Evolutionary conservation across 73 alveolate genomes (phyloP), one percentile per base, ranked within the genome.

Genomic region (Paramecium caudatum): DNA sequence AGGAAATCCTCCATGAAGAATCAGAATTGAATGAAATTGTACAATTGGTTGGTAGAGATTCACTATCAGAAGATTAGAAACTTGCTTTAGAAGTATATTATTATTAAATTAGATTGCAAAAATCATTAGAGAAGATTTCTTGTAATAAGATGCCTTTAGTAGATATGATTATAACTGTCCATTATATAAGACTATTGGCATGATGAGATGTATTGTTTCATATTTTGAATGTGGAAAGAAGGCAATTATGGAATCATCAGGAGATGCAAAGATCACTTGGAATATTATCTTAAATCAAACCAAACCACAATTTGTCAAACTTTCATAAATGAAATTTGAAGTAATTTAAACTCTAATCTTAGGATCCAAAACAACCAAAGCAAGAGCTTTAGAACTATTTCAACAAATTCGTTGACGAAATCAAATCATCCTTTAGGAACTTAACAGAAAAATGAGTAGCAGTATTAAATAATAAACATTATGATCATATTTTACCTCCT

Each of bases 31-130:
- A 96, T 88, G 99, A 98, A 98, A 98, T 98, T 92, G 99, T 98
- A 91, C 99, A 98, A 91, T 94, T 98, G 95, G 99, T 98, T 92
- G 99, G 99, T 90, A 96, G 96, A 93, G 99, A 98, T 87, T 97
- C 99, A 25, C 95, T 98, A 45, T 95, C 99, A 80, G 99, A 98
- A 85, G 99, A 96, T 93, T 98, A 98, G 91, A 98, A 98, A 86
- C 91, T 96, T 39, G 95, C 96, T 39, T 94, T 98, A 41, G 99
- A 98, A 94, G 96, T 96, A 48, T 4, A 16, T 27, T 0, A 25
- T 47, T 12, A 0, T 10, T 39, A 17, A 13, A 13, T 39, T 43
- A 82, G 94, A 87, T 94, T 90, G 99, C 99, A 46, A 97, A 97
- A 91, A 85, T 97, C 88, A 97, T 97, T 74, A 93, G 97, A 69